These are phyloP conservation scores for Ulota crispa DNA, from an alignment of 225 moss, liverwort and hornwort species.

Conservation along the genomic window DNA sequence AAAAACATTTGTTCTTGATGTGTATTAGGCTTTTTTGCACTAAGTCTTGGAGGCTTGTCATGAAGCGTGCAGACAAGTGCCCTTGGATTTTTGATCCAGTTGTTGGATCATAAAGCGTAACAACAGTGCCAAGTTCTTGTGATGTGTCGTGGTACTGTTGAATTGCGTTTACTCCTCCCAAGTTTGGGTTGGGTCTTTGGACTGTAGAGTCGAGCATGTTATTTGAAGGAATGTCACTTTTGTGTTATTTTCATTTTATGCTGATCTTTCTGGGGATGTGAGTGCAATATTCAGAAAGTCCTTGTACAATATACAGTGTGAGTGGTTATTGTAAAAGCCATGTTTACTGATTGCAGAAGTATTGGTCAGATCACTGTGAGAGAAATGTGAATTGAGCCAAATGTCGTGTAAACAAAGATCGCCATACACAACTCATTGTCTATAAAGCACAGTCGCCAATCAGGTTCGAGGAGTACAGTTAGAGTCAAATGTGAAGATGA, in stretches of 20 bases:
- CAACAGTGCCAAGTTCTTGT: background rate
- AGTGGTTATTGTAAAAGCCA: no score
- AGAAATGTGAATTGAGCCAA: background rate
- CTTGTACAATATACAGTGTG: background rate
- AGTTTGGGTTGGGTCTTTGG: background rate
- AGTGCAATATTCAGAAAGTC: background rate
- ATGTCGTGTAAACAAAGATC: background rate
- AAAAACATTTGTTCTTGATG: conserved; percentile 27
- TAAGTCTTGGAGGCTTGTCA: conserved; percentile 18
- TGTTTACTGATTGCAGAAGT: no score
- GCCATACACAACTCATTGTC: no score
- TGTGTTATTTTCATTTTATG: background rate
- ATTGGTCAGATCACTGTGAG: no score
- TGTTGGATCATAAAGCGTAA: conserved; percentile 10
- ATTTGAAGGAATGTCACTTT: background rate
- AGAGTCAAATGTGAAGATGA: no score
- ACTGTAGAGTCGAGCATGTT: background rate
- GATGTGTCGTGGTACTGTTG: background rate
- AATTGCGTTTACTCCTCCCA: background rate
- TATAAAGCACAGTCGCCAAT: no score
- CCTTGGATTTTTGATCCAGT: conserved; percentile 8
- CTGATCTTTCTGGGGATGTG: background rate
- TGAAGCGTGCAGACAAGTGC: conserved; percentile 21
- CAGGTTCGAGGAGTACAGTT: no score
- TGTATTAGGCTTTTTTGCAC: conserved; percentile 17